phyloP scores from a whole-genome alignment of 2,329 filamentous ascomycete genomes.

The Monosporascus sp. region DNA sequence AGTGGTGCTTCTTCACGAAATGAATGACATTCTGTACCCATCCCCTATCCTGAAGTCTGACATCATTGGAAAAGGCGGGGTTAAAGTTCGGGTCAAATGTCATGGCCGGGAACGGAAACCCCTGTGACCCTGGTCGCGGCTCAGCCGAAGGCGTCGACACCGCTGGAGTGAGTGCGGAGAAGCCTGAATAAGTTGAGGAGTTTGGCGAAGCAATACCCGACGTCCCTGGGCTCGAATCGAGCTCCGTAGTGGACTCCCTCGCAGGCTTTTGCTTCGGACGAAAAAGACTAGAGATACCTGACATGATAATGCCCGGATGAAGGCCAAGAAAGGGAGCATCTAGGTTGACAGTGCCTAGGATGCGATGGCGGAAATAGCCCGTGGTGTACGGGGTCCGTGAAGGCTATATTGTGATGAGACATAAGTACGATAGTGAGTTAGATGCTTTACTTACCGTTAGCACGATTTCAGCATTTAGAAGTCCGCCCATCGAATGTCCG shows the following conservation, averaged over 20 bases:
- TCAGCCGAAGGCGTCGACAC: constrained; percentile 10
- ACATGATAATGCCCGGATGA: constrained; percentile 81
- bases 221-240: constrained; percentile 8
- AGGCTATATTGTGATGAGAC: constrained; percentile 16
- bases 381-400: constrained; percentile 11
- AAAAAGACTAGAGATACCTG: constrained; percentile 76
- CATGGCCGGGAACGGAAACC: constrained; percentile 11
- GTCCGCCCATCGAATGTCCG: constrained; percentile 86
- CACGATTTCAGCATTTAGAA: constrained; percentile 74
- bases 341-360: constrained; percentile 75
- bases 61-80: constrained; percentile 70
- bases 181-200: constrained; percentile 17
- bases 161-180: constrained; percentile 13
- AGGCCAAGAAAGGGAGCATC: constrained; percentile 86
- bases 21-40: constrained; percentile 65
- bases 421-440: background rate
- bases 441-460: constrained; percentile 47
- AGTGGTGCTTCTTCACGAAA: constrained; percentile 75
- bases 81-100: constrained; percentile 64
- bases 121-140: constrained; percentile 4
- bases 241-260: constrained; percentile 12
- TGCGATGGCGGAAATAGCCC: constrained; percentile 61
- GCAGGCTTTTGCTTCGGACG: constrained; percentile 32
- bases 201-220: constrained; percentile 15
- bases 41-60: constrained; percentile 61